Evolutionary conservation across 2,329 filamentous ascomycete species (phyloP), one percentile per base, ranked within the genome.

Genomic region (Acephala macrosclerotiorum): DNA sequence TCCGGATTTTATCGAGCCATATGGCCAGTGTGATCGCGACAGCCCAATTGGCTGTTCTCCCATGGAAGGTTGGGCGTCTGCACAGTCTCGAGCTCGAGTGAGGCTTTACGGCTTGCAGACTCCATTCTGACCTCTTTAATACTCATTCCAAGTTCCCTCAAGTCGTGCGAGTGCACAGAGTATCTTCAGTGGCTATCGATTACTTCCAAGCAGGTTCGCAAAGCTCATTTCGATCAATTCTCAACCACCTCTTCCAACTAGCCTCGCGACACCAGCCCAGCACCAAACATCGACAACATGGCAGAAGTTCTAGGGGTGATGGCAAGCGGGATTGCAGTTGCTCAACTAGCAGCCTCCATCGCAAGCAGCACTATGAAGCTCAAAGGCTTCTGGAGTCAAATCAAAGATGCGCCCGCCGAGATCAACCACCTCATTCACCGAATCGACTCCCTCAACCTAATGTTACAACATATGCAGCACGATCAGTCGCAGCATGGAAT

Each of bases 351-450:
- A 5, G 59, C 56, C 8, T 45, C 65, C 14, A 35, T 69, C 16
- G 36, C 59, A 1, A 56, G 40, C 14, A 66, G 63, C n/a, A 59
- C 66, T 6, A 58, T 67, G 45, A 66, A 69, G n/a, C 60, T 71
- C 7, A 71, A 71, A 35, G 35, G 40, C 16, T 71, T 58, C 14
- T 68, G 63, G 65, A 60, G 60, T n/a, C 57, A 71, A 8, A 56
- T 69, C 11, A 47, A 69, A 25, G 65, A 71, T 3, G 61, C 67
- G n/a, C 69, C 65, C 0, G 51, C 29, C 7, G 61, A 66, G 2
- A 65, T 70, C 33, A 47, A 26, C 20, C 38, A 56, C 16, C 67
- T 64, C 4, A 11, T 68, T 7, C 63, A 56, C 11, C 36, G 68
- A 36, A 59, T 68, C 36, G 68, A 70, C 2, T 55, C 25, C 16